These are phyloP conservation scores for Talaromyces sp. DNA, from an alignment of 2,329 filamentous ascomycete genomes.

Conservation along the genomic window DNA sequence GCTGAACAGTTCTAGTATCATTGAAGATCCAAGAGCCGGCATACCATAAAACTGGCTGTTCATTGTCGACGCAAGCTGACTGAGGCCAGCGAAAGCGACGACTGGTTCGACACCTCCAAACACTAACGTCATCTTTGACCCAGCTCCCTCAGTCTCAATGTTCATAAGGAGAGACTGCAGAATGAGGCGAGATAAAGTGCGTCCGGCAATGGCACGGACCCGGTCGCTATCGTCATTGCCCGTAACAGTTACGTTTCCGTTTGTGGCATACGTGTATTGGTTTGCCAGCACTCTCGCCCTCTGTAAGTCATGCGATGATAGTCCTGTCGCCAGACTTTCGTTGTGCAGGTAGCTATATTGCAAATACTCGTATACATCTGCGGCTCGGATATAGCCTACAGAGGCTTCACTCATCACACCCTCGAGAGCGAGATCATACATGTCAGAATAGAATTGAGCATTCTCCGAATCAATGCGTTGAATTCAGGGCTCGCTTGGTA, in stretches of 20 bases:
- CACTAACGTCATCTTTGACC: slow-evolving; percentile 46
- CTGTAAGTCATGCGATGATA: slow-evolving; percentile 32
- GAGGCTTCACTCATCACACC: slow-evolving; percentile 37
- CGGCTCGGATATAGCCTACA: slow-evolving; percentile 52
- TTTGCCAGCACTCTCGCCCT: slow-evolving; percentile 48
- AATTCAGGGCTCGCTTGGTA: slow-evolving; percentile 45
- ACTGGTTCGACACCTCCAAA: slow-evolving; percentile 52
- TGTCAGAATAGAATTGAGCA: slow-evolving; percentile 45
- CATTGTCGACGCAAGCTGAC: slow-evolving; percentile 37
- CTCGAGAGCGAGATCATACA: slow-evolving; percentile 45
- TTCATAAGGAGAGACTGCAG: slow-evolving; percentile 39
- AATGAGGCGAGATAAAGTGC: slow-evolving; percentile 40
- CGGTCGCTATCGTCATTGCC: slow-evolving; percentile 24
- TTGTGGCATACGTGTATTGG: slow-evolving; percentile 47
- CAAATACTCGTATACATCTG: slow-evolving; percentile 55
- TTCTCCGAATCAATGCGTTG: slow-evolving; percentile 36
- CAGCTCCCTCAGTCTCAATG: slow-evolving; percentile 35
- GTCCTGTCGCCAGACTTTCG: slow-evolving; percentile 33
- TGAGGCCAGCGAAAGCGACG: slow-evolving; percentile 50
- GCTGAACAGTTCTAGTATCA: slow-evolving; percentile 54
- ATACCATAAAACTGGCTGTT: slow-evolving; percentile 48
- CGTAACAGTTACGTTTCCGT: slow-evolving; percentile 44
- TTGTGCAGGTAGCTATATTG: slow-evolving; percentile 55
- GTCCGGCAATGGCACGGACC: slow-evolving; percentile 42
- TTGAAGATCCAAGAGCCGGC: slow-evolving; percentile 48